A percentile compares a stretch with the other conserved stretches of the same genome.
Conservation (phyloP, 805 yeast species). For the Cyberlindnera maritima region DNA sequence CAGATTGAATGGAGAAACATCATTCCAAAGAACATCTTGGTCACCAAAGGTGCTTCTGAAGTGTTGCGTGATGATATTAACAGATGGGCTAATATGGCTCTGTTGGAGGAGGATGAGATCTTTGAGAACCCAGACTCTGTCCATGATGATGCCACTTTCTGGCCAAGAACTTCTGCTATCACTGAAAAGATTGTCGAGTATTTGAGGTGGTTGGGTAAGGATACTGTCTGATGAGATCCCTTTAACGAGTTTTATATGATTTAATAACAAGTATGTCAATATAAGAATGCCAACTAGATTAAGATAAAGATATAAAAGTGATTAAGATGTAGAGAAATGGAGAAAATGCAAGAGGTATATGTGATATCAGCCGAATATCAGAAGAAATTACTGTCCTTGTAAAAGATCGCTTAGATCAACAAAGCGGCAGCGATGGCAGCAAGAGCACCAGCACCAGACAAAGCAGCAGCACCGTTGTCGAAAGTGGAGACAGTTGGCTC, state of each 20-base stretch:
- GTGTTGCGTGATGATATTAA: slow-evolving; percentile 8
- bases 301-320: too few relatives aligned
- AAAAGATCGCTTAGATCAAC: neutral
- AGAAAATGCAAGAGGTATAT: neutral
- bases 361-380: too few relatives aligned
- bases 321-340: too few relatives aligned
- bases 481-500: slow-evolving; percentile 3
- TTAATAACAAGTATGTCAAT: too few relatives aligned
- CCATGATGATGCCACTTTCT: slow-evolving; percentile 9
- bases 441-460: slow-evolving; percentile 7
- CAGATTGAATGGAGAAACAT: slow-evolving; percentile 2
- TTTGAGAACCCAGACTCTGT: neutral
- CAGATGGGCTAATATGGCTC: neutral
- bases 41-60: slow-evolving; percentile 10
- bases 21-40: slow-evolving; percentile 2
- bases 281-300: too few relatives aligned
- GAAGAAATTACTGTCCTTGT: too few relatives aligned
- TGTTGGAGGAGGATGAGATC: neutral
- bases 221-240: too few relatives aligned
- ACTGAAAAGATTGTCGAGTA: neutral
- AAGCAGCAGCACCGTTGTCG: slow-evolving; percentile 6
- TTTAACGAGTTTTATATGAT: too few relatives aligned
- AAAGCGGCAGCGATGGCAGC: slow-evolving; percentile 7
- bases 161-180: neutral
- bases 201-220: neutral